Conservation (phyloP, 1,284 basidiomycete genomes). For the Ceratobasidium sp. region DNA sequence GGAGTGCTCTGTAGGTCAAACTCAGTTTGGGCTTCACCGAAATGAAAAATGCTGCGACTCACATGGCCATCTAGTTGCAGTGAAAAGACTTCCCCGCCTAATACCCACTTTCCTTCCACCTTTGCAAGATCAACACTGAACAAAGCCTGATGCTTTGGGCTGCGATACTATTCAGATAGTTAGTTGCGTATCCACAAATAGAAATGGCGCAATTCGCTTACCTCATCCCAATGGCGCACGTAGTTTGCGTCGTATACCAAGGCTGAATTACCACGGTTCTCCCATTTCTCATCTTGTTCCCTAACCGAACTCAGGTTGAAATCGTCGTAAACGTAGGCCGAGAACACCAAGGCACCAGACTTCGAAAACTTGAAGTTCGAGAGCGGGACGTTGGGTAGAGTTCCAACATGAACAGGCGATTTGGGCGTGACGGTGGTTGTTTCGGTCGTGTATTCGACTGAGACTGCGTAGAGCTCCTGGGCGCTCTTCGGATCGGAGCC, state of each 20-base stretch:
- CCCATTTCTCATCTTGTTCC: constrained; percentile 77
- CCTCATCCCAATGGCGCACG: constrained; percentile 91
- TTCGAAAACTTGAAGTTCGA: constrained; percentile 77
- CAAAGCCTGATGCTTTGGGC: constrained; percentile 75
- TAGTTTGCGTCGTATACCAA: constrained; percentile 84
- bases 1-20: constrained; percentile 69
- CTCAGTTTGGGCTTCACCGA: constrained; percentile 50
- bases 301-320: constrained; percentile 76
- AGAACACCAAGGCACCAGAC: constrained; percentile 73
- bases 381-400: constrained; percentile 72
- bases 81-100: constrained; percentile 69
- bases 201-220: constrained; percentile 66
- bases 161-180: constrained; percentile 37
- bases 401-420: constrained; percentile 65
- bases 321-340: constrained; percentile 81
- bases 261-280: constrained; percentile 78
- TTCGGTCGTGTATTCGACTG: constrained; percentile 56
- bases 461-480: constrained; percentile 72
- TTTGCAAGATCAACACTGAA: constrained; percentile 74
- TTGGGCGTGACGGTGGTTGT: constrained; percentile 52
- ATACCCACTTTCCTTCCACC: constrained; percentile 66
- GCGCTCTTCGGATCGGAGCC: constrained; percentile 64
- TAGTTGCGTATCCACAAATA: neutral
- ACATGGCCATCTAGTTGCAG: constrained; percentile 78
- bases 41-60: constrained; percentile 54